A percentile compares a stretch with the other conserved stretches of the same genome.
Evolutionary conservation across 2,329 filamentous ascomycete genomes (phyloP).

Genomic region (Trichoderma atroviride): DNA sequence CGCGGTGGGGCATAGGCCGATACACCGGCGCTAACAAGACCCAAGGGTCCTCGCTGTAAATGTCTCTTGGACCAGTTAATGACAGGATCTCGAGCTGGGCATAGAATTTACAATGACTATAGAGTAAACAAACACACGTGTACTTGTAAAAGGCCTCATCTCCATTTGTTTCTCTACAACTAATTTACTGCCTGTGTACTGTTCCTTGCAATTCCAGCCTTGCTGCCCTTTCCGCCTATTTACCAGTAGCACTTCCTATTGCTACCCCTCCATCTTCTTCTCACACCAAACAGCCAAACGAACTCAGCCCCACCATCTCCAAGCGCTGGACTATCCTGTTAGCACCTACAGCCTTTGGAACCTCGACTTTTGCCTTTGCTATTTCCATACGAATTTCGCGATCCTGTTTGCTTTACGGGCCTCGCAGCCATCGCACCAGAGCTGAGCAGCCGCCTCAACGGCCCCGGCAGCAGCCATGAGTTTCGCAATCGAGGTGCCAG

Average conservation of each 20-base stretch:
- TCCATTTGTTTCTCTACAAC: not conserved
- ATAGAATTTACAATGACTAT: not conserved
- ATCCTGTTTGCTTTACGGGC: not conserved
- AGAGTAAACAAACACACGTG: not conserved
- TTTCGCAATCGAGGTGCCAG: conserved; percentile 76
- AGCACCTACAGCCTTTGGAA: not conserved
- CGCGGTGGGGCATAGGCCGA: conserved; percentile 10
- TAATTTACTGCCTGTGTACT: not conserved
- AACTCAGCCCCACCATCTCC: conserved; percentile 24
- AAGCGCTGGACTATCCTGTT: not conserved
- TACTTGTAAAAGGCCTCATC: not conserved
- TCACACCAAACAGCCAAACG: not conserved
- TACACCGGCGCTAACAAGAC: not conserved
- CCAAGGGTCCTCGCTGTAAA: conserved; percentile 7
- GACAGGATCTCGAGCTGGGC: not conserved
- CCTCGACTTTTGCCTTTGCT: not conserved
- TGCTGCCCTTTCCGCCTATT: not conserved
- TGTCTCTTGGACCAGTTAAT: not conserved
- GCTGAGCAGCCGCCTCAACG: conserved; percentile 26
- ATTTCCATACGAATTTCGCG: not conserved
- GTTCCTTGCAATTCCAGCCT: not conserved
- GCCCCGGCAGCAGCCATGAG: conserved; percentile 54
- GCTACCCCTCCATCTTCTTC: conserved; percentile 19
- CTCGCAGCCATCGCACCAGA: not conserved
- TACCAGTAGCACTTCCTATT: not conserved